phyloP scores from a whole-genome alignment of 139 green algal genomes.

The Chlorella sp. region DNA sequence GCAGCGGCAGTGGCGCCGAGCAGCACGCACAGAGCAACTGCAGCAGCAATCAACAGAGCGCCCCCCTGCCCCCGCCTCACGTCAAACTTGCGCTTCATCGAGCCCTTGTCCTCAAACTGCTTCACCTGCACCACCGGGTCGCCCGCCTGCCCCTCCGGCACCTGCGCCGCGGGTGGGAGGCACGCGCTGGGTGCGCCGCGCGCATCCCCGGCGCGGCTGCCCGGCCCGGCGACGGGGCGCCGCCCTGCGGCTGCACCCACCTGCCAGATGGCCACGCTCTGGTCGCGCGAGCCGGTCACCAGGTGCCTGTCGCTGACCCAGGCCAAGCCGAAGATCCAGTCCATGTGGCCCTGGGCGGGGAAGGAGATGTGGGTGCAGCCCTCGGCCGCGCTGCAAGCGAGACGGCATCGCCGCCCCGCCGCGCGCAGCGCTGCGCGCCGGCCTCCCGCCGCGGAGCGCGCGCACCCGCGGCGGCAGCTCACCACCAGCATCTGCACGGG shows the following conservation, averaged over 20 bases:
- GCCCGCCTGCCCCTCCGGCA: not conserved
- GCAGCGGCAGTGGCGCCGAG: no score
- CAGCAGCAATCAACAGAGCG: not conserved
- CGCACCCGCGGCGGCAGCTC: not conserved
- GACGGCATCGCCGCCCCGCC: not conserved
- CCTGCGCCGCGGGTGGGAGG: no score
- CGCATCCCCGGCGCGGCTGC: not conserved
- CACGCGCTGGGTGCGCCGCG: no score
- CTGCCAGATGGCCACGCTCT: constrained; percentile 36
- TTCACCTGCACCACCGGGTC: not conserved
- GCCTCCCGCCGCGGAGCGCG: not conserved
- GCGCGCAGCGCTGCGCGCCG: no score
- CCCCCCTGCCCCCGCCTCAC: not conserved
- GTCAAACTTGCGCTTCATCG: constrained; percentile 19
- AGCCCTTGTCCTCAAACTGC: not conserved
- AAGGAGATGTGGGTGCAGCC: not conserved
- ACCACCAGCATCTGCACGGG: constrained; percentile 40
- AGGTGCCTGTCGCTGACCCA: constrained; percentile 66
- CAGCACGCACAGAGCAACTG: not conserved
- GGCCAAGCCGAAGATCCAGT: constrained; percentile 75
- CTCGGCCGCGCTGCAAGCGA: not conserved
- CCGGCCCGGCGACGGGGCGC: not conserved
- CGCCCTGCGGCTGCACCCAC: no score
- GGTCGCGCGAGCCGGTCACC: constrained; percentile 51
- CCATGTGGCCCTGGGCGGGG: constrained; percentile 53